These are phyloP conservation scores for Kickxella alabastrina DNA, from an alignment of 192 early-diverging fungal species.

Conservation along the genomic window DNA sequence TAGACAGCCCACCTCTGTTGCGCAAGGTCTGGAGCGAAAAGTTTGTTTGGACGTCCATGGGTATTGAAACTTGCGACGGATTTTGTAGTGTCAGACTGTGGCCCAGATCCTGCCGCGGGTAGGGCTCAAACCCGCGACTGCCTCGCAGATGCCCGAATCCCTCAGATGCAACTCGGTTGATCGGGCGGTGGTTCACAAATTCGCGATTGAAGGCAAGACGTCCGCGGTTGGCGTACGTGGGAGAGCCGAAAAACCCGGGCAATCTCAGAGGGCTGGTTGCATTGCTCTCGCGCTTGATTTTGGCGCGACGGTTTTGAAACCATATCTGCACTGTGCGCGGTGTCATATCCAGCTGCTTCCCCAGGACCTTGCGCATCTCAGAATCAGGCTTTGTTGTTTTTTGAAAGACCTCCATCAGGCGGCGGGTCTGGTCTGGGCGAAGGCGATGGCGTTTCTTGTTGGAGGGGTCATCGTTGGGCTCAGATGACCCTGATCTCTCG, in stretches of 20 bases:
- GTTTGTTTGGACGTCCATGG: constrained; percentile 17
- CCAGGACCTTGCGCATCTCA: constrained; percentile 58
- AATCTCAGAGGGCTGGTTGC: constrained; percentile 6
- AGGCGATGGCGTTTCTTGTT: constrained; percentile 66
- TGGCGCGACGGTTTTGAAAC: constrained; percentile 90
- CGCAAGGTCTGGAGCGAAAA: constrained; percentile 8
- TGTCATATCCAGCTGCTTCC: constrained; percentile 62
- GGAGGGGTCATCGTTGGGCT: constrained; percentile 13
- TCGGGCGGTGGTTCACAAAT: constrained; percentile 31
- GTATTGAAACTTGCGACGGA: constrained; percentile 42
- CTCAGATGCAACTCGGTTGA: constrained; percentile 32
- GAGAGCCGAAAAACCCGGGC: constrained; percentile 9
- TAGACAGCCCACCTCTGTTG: constrained; percentile 3
- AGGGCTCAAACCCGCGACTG: constrained; percentile 18
- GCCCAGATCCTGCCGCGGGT: constrained; percentile 9
- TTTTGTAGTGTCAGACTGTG: constrained; percentile 37
- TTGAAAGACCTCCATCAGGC: constrained; percentile 58
- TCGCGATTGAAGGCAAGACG: constrained; percentile 38
- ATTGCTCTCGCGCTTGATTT: constrained; percentile 67
- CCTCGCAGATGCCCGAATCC: constrained; percentile 29
- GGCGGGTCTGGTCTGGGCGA: constrained; percentile 62
- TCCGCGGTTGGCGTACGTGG: constrained; percentile 10
- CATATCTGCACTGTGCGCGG: constrained; percentile 75
- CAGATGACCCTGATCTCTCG: constrained; percentile 13
- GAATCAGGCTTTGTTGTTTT: constrained; percentile 63